Evolutionary conservation across 192 early-diverging fungal species (phyloP).

Genomic region (Gonapodya sp.): DNA sequence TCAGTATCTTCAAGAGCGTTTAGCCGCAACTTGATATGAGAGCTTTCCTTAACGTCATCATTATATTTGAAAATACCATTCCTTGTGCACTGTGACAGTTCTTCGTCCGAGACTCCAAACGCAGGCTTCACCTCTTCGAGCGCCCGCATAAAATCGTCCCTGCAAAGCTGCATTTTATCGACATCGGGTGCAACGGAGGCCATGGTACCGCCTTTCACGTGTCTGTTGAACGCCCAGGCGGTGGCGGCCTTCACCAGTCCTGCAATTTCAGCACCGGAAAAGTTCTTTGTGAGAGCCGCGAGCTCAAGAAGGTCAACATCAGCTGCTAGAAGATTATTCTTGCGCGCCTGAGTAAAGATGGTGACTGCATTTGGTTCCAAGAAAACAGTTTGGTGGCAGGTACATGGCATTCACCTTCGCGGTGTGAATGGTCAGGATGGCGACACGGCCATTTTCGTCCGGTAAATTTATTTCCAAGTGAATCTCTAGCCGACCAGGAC

Average conservation of each 20-base stretch:
- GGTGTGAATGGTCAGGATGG: constrained; percentile 96
- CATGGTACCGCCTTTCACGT: constrained; percentile 78
- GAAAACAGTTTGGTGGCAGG: too few species aligned
- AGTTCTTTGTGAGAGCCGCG: constrained; percentile 88
- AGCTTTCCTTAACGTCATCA: constrained; percentile 44
- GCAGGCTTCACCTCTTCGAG: constrained; percentile 87
- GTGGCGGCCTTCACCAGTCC: constrained; percentile 85
- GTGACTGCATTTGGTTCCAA: too few species aligned
- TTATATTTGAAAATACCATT: constrained; percentile 82
- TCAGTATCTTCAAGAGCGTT: too few species aligned
- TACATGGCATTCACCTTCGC: constrained; percentile 46
- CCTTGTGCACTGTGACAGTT: constrained; percentile 71
- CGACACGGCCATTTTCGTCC: constrained; percentile 81
- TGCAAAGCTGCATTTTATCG: constrained; percentile 75
- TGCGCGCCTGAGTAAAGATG: constrained; percentile 52
- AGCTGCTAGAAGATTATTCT: constrained; percentile 63
- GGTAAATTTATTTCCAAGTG: constrained; percentile 94
- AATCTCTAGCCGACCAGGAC: constrained; percentile 91
- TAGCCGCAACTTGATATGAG: constrained; percentile 49
- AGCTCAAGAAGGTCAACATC: constrained; percentile 82
- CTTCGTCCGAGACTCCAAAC: constrained; percentile 88
- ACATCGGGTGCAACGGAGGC: constrained; percentile 76
- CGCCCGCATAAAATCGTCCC: constrained; percentile 78
- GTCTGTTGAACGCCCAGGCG: constrained; percentile 92
- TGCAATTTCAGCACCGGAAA: constrained; percentile 92